Conservation (phyloP, 768 basidiomycete species). For the Kondoa malvinella region DNA sequence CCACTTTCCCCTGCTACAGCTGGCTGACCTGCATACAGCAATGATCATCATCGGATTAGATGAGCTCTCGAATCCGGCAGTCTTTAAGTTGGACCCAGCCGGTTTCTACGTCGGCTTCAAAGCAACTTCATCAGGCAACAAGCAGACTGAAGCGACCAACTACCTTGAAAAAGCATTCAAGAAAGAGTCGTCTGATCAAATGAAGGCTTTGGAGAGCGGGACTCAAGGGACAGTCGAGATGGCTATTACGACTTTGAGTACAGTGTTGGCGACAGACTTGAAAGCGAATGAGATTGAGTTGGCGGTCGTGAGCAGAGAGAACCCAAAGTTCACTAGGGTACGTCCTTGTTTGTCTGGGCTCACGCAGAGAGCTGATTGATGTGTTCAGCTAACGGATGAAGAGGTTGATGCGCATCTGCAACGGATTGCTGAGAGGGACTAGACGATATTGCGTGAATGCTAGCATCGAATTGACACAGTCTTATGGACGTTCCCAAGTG, state of each 20-base stretch:
- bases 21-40: conserved; percentile 38
- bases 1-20: not conserved
- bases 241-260: conserved; percentile 22
- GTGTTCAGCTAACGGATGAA: not conserved
- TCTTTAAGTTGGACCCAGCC: conserved; percentile 95
- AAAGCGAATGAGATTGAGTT: conserved; percentile 92
- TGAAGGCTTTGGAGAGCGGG: conserved; percentile 61
- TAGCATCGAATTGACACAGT: too few species aligned
- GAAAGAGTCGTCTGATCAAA: conserved; percentile 47
- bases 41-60: conserved; percentile 93
- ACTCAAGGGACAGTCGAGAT: conserved; percentile 44
- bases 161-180: conserved; percentile 99
- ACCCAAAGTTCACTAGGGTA: conserved; percentile 41
- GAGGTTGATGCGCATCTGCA: not conserved
- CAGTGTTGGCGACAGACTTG: conserved; percentile 84
- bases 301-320: conserved; percentile 72
- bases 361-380: not conserved
- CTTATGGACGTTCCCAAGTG: too few species aligned
- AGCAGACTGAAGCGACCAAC: conserved; percentile 98
- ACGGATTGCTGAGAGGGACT: not conserved
- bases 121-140: conserved; percentile 86
- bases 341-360: conserved; percentile 2
- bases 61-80: conserved; percentile 78
- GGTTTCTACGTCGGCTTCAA: conserved; percentile 98
- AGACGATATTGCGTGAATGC: too few species aligned